phyloP scores from a whole-genome alignment of 495 filamentous ascomycete species.

The Neurospora sp. region DNA sequence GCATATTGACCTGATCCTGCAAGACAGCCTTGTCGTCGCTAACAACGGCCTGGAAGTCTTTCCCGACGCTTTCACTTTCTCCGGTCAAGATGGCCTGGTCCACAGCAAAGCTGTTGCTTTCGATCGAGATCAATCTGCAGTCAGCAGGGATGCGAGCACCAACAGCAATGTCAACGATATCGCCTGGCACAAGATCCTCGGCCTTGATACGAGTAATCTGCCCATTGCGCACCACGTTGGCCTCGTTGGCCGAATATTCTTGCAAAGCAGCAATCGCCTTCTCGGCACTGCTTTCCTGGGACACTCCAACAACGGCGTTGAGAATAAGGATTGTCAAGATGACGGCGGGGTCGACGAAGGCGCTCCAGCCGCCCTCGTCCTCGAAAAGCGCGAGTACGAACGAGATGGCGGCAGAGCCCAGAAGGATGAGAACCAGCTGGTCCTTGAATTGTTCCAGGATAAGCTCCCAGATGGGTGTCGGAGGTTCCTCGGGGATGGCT shows the following conservation, averaged over 20 bases:
- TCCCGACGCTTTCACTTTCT: slow-evolving; percentile 94
- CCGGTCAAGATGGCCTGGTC: slow-evolving; percentile 98
- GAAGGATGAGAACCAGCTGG: slow-evolving; percentile 90
- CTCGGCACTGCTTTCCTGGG: slow-evolving; percentile 96
- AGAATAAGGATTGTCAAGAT: slow-evolving; percentile 96
- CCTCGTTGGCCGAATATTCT: slow-evolving; percentile 98
- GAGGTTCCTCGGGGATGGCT: slow-evolving; percentile 93
- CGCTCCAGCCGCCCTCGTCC: slow-evolving; percentile 85
- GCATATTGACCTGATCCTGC: slow-evolving; percentile 95
- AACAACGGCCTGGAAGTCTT: slow-evolving; percentile 56
- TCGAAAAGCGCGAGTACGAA: slow-evolving; percentile 93
- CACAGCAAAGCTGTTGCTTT: slow-evolving; percentile 92
- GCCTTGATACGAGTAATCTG: slow-evolving; percentile 70
- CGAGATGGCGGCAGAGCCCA: slow-evolving; percentile 88
- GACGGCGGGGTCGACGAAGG: slow-evolving; percentile 96
- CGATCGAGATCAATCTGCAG: slow-evolving; percentile 79
- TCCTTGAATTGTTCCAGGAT: slow-evolving; percentile 99
- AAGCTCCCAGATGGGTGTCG: slow-evolving; percentile 94
- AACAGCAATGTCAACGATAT: slow-evolving; percentile 80
- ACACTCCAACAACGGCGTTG: slow-evolving; percentile 94
- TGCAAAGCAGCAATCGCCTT: slow-evolving; percentile 97
- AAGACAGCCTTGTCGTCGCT: slow-evolving; percentile 80
- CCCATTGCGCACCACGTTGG: slow-evolving; percentile 79
- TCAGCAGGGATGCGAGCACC: slow-evolving; percentile 97
- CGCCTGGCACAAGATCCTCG: slow-evolving; percentile 92